Percentiles rank a stretch among this genome's conserved stretches.
Evolutionary conservation across 495 filamentous ascomycete species (phyloP).

Genomic region (Articulospora tetracladia): DNA sequence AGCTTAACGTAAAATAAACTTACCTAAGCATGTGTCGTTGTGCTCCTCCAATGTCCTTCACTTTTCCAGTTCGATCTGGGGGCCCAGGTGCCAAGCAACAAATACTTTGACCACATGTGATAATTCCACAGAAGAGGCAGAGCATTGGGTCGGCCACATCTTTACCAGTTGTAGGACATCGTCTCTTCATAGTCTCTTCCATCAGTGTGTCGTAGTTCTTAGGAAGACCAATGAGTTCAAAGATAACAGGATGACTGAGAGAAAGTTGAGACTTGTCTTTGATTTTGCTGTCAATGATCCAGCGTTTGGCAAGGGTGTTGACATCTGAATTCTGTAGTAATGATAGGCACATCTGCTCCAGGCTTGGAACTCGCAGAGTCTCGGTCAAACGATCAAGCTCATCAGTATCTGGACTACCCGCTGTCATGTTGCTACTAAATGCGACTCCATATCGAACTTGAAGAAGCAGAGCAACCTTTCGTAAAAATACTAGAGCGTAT

Average conservation of each 20-base stretch:
- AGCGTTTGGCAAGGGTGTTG: conserved; percentile 54
- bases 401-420: conserved; percentile 56
- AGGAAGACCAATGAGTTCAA: conserved; percentile 89
- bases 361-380: conserved; percentile 66
- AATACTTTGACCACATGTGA: conserved; percentile 90
- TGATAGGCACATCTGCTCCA: conserved; percentile 66
- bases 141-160: conserved; percentile 85
- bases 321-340: conserved; percentile 27
- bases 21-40: conserved; percentile 87
- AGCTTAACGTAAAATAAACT: conserved; percentile 29
- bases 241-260: conserved; percentile 76
- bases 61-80: conserved; percentile 12
- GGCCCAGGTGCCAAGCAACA: conserved; percentile 72
- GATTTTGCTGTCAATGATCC: conserved; percentile 50
- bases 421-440: conserved; percentile 70
- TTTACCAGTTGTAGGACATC: conserved; percentile 85
- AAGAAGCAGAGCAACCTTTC: conserved; percentile 78
- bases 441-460: conserved; percentile 86
- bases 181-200: conserved; percentile 79
- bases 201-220: conserved; percentile 90
- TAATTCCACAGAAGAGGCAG: conserved; percentile 92
- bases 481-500: conserved; percentile 86
- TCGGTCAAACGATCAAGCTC: conserved; percentile 82
- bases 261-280: neutral
- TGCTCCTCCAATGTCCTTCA: conserved; percentile 65